phyloP scores from a whole-genome alignment of 2,329 filamentous ascomycete species.

The Microsporum audouinii region DNA sequence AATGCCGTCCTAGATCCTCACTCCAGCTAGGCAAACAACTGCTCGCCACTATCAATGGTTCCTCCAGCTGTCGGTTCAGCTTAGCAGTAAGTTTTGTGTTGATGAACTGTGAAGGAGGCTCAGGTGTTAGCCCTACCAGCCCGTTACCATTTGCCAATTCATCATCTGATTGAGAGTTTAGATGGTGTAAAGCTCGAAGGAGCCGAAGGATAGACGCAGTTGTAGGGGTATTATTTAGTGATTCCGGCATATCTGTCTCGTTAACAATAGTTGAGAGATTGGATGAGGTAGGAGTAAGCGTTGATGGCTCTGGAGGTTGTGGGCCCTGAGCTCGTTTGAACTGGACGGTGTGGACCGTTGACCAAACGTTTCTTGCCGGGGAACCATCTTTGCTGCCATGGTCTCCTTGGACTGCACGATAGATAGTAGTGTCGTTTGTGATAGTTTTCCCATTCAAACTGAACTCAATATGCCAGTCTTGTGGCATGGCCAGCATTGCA shows the following conservation, averaged over 20 bases:
- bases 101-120: slow-evolving; percentile 87
- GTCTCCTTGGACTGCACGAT: slow-evolving; percentile 76
- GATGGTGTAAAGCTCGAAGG: slow-evolving; percentile 77
- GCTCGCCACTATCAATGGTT: slow-evolving; percentile 91
- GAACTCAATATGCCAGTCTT: slow-evolving; percentile 98
- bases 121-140: slow-evolving; percentile 57
- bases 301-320: slow-evolving; percentile 59
- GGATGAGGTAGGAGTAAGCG: slow-evolving; percentile 46
- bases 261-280: slow-evolving; percentile 39
- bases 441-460: slow-evolving; percentile 74
- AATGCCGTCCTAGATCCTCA: slow-evolving; percentile 82
- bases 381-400: slow-evolving; percentile 52
- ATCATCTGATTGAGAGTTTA: slow-evolving; percentile 90
- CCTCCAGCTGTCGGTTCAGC: slow-evolving; percentile 89
- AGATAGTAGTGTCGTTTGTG: slow-evolving; percentile 86
- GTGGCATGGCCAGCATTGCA: slow-evolving; percentile 65
- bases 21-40: slow-evolving; percentile 94
- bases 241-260: slow-evolving; percentile 57
- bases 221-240: slow-evolving; percentile 68
- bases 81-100: slow-evolving; percentile 98
- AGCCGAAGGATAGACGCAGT: slow-evolving; percentile 80
- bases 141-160: slow-evolving; percentile 69
- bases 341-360: slow-evolving; percentile 77
- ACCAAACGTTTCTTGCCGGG: slow-evolving; percentile 71
- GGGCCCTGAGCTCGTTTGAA: slow-evolving; percentile 79